Evolutionary conservation across 1,284 basidiomycete species (phyloP), one percentile per base, ranked within the genome.

Genomic region (Psilocybe mexicana): DNA sequence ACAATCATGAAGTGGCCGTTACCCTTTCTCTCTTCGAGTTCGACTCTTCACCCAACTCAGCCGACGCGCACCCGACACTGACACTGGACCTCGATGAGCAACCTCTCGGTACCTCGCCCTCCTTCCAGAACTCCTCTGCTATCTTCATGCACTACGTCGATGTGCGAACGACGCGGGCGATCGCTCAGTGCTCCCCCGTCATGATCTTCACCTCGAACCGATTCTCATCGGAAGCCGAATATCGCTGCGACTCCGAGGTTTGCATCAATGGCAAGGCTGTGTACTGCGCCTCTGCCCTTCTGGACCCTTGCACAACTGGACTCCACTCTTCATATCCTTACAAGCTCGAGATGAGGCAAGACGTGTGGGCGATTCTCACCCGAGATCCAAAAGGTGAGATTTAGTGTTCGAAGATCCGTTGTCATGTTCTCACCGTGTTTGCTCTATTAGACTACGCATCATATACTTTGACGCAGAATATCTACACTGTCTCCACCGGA

Each of bases 381-480:
- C n/a, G 46, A 24, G 46, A 55, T 26, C 46, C 55, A 18, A 43
- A 58, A 43, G 61, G 66, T 65, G 45, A 23, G 61, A 26, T 14
- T 26, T 38, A 8, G 24, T 30, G 42, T 33, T 14, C 5, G 5
- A 18, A 6, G 2, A 43, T 45, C 1, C 28, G n/a, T 23, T 25
- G 2, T 52, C 7, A 4, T 6, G 10, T 24, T 26, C 7, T 36
- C 46, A 33, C 36, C 45, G 45, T 35, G 49, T 23, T 33, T 18
- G 11, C 43, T 24, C 23, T 23, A 2, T 12, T 14, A 76, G 76
- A 74, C 52, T 69, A 72, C 28, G 62, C 69, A 12, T 57, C 69
- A 18, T 76, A 74, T 63, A 72, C 69, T 1, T 74, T 81, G 53
- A 68, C 73, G 11, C 79, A 80, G 61, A 77, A 78, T 49, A 75